Conservation (phyloP, 805 yeast genomes). For the Millerozyma miso region DNA sequence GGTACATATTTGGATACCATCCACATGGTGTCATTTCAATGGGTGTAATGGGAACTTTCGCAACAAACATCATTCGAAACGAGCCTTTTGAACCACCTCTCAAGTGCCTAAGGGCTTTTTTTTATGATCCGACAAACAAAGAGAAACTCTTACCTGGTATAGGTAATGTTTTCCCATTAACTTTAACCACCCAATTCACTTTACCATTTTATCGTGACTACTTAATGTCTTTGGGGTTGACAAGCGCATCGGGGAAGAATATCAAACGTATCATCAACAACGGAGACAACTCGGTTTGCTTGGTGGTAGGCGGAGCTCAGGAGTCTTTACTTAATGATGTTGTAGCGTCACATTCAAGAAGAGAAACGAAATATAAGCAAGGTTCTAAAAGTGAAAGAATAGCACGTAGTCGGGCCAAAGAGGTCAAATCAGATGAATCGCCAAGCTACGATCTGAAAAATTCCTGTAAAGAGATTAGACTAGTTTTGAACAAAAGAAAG, state of each 20-base stretch:
- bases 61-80: conserved; percentile 48
- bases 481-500: conserved; percentile 72
- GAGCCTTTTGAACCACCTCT: conserved; percentile 39
- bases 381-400: conserved; percentile 22
- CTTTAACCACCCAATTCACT: conserved; percentile 77
- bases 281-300: conserved; percentile 70
- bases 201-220: conserved; percentile 88
- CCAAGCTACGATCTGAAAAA: too few species aligned
- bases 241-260: conserved; percentile 76
- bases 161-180: conserved; percentile 66
- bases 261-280: conserved; percentile 59
- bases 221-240: conserved; percentile 71
- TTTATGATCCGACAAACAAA: conserved; percentile 69
- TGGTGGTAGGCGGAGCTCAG: conserved; percentile 95
- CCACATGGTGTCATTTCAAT: conserved; percentile 95
- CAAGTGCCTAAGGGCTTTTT: conserved; percentile 28
- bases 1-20: conserved; percentile 87
- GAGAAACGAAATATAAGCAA: conserved; percentile 29
- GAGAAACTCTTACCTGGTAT: conserved; percentile 75
- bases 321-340: conserved; percentile 63
- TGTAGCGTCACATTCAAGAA: conserved; percentile 28
- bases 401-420: conserved; percentile 28
- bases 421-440: conserved; percentile 2
- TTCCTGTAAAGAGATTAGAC: conserved; percentile 41
- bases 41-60: conserved; percentile 83